These are phyloP conservation scores for Botrytis squamosa DNA, from an alignment of 2,329 filamentous ascomycete genomes.

Conservation along the genomic window DNA sequence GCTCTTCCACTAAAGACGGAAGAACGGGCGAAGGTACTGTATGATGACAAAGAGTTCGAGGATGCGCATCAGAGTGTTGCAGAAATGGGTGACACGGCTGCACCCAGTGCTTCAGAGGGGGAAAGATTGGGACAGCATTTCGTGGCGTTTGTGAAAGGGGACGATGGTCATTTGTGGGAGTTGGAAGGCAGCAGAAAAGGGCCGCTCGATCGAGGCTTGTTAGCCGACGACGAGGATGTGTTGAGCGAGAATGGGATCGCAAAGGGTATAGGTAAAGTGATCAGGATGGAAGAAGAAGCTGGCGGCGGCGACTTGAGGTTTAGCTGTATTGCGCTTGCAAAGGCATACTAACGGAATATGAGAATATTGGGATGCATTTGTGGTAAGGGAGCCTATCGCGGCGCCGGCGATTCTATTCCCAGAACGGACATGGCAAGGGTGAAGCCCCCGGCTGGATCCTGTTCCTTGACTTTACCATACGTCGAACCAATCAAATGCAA, in stretches of 20 bases:
- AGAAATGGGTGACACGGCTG: conserved; percentile 69
- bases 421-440: neutral
- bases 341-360: neutral
- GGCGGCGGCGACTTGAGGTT: conserved; percentile 37
- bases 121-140: conserved; percentile 89
- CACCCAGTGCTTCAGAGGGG: conserved; percentile 63
- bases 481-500: too few relatives aligned
- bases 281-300: conserved; percentile 30
- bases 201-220: conserved; percentile 56
- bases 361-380: neutral
- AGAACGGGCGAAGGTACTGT: conserved; percentile 71
- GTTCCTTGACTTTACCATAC: neutral
- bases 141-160: conserved; percentile 83
- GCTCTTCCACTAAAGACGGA: conserved; percentile 68
- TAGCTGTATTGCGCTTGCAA: conserved; percentile 35
- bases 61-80: conserved; percentile 77
- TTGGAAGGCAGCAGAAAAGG: conserved; percentile 68
- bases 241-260: conserved; percentile 72
- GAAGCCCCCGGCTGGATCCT: neutral
- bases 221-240: conserved; percentile 65
- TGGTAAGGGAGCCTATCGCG: neutral
- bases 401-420: neutral
- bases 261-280: conserved; percentile 53
- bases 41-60: conserved; percentile 73
- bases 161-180: conserved; percentile 69